Base-by-base conservation (phyloP, 2,329 filamentous ascomycete genomes). In the Verticillium klebahnii region DNA sequence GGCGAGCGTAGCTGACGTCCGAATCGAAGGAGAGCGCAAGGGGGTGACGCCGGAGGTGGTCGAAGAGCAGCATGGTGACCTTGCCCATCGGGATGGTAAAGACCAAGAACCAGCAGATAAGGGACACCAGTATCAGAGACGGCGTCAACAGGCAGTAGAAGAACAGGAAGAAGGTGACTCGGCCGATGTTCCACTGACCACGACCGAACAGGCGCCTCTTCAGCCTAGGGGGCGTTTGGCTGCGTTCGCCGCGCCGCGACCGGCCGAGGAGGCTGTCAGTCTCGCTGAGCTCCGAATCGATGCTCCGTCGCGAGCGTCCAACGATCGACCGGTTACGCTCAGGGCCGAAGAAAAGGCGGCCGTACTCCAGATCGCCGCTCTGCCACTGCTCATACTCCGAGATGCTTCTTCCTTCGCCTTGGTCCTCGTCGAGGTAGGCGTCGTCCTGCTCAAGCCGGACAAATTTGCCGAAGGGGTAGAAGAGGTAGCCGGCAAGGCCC, bases 361-460 rank as follows among this genome's bases (percentile, higher is more conserved):
- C 95, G 73, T 98, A 93, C 75, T 99, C 95, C 37, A 99, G 85
- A 71, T 99, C 95, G 58, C 95, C 95, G 72, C 88, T 97, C 78
- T 99, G 95, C 95, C 95, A 99, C 77, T 97, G 93, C 75, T 99
- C 95, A 73, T 99, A 99, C 78, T 99, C 95, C 70, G 92, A 96
- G 71, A 99, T 97, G 78, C 93, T 98, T 71, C 95, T 88, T 23
- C 95, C 95, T 76, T 99, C 95, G 50, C 94, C 93, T 71, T 95
- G 88, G 70, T 99, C 95, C 77, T 99, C 95, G 64, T 97, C 91
- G 57, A 92, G 82, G 72, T 99, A 99, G 54, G 91, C 90, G 71
- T 98, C 95, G 68, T 99, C 95, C 73, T 94, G 91, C 72, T 97
- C 89, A 40, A 99, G 84, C 56, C 93, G 90, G 65, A 99, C 92